A percentile compares a stretch with the other conserved stretches of the same genome.
Conservation (phyloP, 495 filamentous ascomycete genomes). For the Penicillium taxi region DNA sequence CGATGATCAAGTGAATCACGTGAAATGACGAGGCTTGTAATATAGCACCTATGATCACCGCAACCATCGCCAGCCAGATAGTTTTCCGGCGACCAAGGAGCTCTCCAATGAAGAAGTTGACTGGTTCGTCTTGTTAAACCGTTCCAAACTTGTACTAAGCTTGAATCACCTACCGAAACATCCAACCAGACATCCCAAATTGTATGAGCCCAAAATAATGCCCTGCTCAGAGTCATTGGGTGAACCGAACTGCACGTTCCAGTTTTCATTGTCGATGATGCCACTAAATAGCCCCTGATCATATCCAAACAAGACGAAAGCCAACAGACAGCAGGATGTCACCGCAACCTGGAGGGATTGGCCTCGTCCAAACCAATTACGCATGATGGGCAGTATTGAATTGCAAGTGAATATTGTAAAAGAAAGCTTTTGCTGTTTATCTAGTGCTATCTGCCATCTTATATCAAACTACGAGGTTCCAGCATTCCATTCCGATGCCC, state of each 20-base stretch:
- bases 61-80: conserved; percentile 34
- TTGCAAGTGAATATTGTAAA: no score
- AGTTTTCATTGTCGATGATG: conserved; percentile 42
- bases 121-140: background rate
- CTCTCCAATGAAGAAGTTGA: conserved; percentile 42
- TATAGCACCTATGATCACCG: conserved; percentile 35
- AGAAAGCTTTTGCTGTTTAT: no score
- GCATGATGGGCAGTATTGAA: conserved; percentile 8
- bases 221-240: conserved; percentile 37
- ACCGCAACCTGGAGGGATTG: conserved; percentile 9
- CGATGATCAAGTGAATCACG: conserved; percentile 41
- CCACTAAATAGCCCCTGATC: conserved; percentile 50
- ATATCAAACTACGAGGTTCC: background rate
- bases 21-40: conserved; percentile 38
- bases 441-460: conserved; percentile 1
- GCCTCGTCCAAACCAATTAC: conserved; percentile 14
- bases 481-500: background rate
- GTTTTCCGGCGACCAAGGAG: conserved; percentile 37
- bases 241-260: conserved; percentile 35
- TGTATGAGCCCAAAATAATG: conserved; percentile 45
- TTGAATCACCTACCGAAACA: conserved; percentile 22
- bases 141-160: background rate
- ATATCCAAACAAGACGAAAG: conserved; percentile 31
- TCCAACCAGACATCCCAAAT: conserved; percentile 43
- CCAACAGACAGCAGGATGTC: conserved; percentile 9